Evolutionary conservation across 2,329 filamentous ascomycete species (phyloP).

Genomic region (Paraconiothyrium sp.): DNA sequence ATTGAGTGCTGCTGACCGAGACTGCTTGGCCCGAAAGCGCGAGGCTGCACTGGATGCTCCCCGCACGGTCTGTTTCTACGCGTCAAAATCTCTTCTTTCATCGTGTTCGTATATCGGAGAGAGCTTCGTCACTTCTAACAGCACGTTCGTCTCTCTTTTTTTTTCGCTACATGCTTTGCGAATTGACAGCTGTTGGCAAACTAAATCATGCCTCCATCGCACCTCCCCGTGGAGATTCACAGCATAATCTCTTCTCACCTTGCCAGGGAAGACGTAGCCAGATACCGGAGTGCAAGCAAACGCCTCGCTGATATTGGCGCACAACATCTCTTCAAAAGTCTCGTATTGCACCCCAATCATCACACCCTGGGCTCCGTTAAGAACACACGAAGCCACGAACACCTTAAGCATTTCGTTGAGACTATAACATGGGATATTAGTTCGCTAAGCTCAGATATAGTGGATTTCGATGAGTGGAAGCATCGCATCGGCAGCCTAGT

Average conservation of each 20-base stretch:
- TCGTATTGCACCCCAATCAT: slow-evolving; percentile 1
- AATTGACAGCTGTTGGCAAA: not conserved
- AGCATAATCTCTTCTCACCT: slow-evolving; percentile 5
- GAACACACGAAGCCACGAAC: not conserved
- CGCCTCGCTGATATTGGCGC: slow-evolving; percentile 9
- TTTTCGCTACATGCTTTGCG: not conserved
- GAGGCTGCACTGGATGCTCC: slow-evolving; percentile 1
- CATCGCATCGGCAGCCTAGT: not conserved
- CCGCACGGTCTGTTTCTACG: not conserved
- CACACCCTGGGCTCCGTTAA: not conserved
- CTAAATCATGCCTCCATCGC: not conserved
- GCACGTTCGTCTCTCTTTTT: not conserved
- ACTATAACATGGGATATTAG: slow-evolving; percentile 3
- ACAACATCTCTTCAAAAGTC: not conserved
- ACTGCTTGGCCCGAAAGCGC: slow-evolving; percentile 2
- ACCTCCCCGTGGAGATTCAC: slow-evolving; percentile 12
- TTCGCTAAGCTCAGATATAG: not conserved
- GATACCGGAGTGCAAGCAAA: slow-evolving; percentile 5
- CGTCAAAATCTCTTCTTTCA: not conserved
- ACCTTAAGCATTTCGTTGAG: not conserved
- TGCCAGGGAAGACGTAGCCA: not conserved
- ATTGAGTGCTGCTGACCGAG: not conserved
- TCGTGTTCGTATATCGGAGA: slow-evolving; percentile 2
- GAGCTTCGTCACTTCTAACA: not conserved
- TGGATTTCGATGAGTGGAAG: slow-evolving; percentile 5